Evolutionary conservation across 306 rosid species (phyloP).

Genomic region (Trifolium pratense): DNA sequence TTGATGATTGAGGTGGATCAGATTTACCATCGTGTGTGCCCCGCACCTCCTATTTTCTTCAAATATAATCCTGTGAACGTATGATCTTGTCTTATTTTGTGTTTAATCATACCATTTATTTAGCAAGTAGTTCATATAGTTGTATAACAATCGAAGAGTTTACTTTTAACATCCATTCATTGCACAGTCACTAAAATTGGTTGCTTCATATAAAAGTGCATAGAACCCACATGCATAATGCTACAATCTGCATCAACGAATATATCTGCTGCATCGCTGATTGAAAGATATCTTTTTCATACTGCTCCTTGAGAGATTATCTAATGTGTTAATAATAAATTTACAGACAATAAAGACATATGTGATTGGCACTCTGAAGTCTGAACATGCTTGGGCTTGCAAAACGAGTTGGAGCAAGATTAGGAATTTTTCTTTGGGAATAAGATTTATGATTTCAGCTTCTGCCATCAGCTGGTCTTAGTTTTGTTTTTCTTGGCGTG

Average conservation of each 20-base stretch:
- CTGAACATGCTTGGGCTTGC: conserved; percentile 99
- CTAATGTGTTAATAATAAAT: conserved; percentile 46
- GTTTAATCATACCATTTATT: conserved; percentile 24
- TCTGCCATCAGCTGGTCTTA: conserved; percentile 35
- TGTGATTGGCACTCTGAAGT: conserved; percentile 95
- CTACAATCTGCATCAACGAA: conserved; percentile 10
- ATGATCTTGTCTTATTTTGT: conserved; percentile 24
- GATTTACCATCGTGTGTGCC: conserved; percentile 97
- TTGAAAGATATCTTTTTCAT: conserved; percentile 6
- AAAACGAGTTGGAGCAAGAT: conserved; percentile 98
- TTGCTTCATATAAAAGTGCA: not conserved
- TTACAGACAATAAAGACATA: conserved; percentile 93
- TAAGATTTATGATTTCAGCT: conserved; percentile 19
- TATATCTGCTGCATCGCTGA: conserved; percentile 13
- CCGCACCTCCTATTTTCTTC: conserved; percentile 95
- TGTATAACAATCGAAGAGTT: conserved; percentile 9
- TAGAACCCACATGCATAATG: conserved; percentile 9
- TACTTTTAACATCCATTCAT: conserved; percentile 14
- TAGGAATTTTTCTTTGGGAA: conserved; percentile 4
- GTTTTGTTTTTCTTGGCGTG: not conserved
- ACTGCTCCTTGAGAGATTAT: conserved; percentile 38
- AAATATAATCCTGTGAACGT: conserved; percentile 98
- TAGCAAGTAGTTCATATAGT: too few relatives aligned
- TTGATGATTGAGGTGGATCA: conserved; percentile 90
- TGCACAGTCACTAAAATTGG: conserved; percentile 7